Base-by-base conservation (phyloP, 768 basidiomycete species). In the Mycena galericulata region DNA sequence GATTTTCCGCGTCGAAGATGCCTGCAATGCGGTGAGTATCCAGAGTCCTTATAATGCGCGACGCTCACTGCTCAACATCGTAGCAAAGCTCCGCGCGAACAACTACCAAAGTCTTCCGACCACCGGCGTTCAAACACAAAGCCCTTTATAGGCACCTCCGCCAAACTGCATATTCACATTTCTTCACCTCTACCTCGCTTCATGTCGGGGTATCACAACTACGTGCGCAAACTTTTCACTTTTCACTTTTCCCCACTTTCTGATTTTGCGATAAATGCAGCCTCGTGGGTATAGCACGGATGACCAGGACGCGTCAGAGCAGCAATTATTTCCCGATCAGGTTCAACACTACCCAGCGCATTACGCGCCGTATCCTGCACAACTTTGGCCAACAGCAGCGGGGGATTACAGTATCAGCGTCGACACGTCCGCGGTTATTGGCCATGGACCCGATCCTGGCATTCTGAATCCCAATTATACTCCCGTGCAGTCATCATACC, bases 161-260 rank as follows among this genome's bases (percentile, higher is more conserved):
- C 47, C 70, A 72, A 68, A 32, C 70, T 72, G 67, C 64, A 72
- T 55, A 65, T 65, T 49, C 51, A 63, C 70, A 62, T 58, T 38
- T 29, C 70, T 17, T 41, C 65, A 54, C 47, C 64, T 54, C 58
- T 67, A n/a, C 66, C 70, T 71, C 70, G 70, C 58, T 41, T 65
- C 67, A 72, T 72, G 70, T 72, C 70, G 70, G 70, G 58, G 67
- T 72, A 65, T 41, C 50, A 65, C 59, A 47, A 71, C 49, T 72
- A 62, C 45, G 70, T 72, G 55, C 65, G 70, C 53, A 32, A 32
- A 61, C 30, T 30, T 62, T n/a, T 67, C 65, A 46, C 63, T 59
- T 59, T 38, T 64, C 49, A 12, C 30, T 36, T 36, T 36, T 14
- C 34, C 34, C 14, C 14, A 36, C 14, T 36, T 36, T 36, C 34